Percentiles rank a stretch among this genome's conserved stretches.
Evolutionary conservation across 2,329 filamentous ascomycete species (phyloP).

Genomic region (Stylonectria norvegica): DNA sequence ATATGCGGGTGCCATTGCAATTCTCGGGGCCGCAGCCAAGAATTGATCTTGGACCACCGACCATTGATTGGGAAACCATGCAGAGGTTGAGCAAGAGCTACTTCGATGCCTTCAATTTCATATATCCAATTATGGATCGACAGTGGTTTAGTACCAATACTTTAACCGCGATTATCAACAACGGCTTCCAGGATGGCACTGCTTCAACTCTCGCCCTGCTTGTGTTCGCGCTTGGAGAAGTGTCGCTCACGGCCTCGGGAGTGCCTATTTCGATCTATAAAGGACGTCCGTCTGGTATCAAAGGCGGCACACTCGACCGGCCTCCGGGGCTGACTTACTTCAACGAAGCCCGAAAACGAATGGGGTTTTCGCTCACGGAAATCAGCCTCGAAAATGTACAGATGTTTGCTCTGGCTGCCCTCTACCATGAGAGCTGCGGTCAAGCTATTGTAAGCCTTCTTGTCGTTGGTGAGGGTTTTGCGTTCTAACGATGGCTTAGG

Average conservation of each 20-base stretch:
- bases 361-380: conserved; percentile 55
- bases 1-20: conserved; percentile 20
- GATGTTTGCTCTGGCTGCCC: conserved; percentile 52
- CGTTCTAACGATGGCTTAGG: conserved; percentile 36
- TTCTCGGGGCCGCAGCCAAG: conserved; percentile 12
- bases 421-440: conserved; percentile 53
- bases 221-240: conserved; percentile 57
- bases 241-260: conserved; percentile 51
- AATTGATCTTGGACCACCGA: conserved; percentile 16
- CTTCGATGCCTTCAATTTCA: conserved; percentile 57
- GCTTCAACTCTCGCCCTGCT: conserved; percentile 53
- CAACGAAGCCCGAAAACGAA: conserved; percentile 58
- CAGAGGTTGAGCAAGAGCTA: conserved; percentile 50
- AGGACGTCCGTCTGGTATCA: conserved; percentile 48
- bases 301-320: conserved; percentile 45
- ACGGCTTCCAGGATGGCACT: conserved; percentile 44
- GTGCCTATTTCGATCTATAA: conserved; percentile 42
- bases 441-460: conserved; percentile 44
- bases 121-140: conserved; percentile 58
- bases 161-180: conserved; percentile 42
- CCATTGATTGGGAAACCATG: conserved; percentile 47
- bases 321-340: conserved; percentile 59
- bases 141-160: conserved; percentile 49
- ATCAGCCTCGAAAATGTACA: conserved; percentile 58
- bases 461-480: neutral